Evolutionary conservation across 495 filamentous ascomycete species (phyloP).

Genomic region (Aspergillus incahuasiensis): DNA sequence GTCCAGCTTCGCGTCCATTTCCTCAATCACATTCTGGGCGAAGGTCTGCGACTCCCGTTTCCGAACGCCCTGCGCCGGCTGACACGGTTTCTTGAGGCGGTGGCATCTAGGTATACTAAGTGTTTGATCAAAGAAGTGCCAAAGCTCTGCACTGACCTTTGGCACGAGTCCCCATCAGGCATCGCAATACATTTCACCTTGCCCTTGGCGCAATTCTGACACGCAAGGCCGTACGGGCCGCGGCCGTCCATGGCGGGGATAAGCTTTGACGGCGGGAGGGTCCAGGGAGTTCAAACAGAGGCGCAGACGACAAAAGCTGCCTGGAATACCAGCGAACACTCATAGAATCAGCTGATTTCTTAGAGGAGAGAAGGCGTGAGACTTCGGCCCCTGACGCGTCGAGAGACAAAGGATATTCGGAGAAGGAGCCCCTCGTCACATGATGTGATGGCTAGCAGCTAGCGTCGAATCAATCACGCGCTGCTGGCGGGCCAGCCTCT

Average conservation of each 20-base stretch:
- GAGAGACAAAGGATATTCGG: too few relatives aligned
- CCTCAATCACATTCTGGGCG: constrained; percentile 18
- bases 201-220: constrained; percentile 45
- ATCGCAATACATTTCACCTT: constrained; percentile 48
- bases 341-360: too few relatives aligned
- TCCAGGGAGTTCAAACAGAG: not conserved
- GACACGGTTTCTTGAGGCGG: constrained; percentile 33
- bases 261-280: not conserved
- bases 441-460: too few relatives aligned
- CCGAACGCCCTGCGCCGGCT: constrained; percentile 19
- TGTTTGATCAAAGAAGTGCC: not conserved
- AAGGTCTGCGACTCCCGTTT: constrained; percentile 18
- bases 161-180: constrained; percentile 30
- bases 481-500: too few relatives aligned
- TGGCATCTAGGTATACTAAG: constrained; percentile 29
- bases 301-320: not conserved
- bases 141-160: constrained; percentile 18
- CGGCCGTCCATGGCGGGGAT: constrained; percentile 1
- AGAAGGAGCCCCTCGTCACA: too few relatives aligned
- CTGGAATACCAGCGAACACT: too few relatives aligned
- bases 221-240: constrained; percentile 26
- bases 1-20: constrained; percentile 34
- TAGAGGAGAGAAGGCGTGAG: too few relatives aligned
- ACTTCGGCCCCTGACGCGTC: too few relatives aligned
- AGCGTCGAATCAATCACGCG: too few relatives aligned